phyloP scores from a whole-genome alignment of 352 stramenopile genomes.

The Phytophthora foliorum region DNA sequence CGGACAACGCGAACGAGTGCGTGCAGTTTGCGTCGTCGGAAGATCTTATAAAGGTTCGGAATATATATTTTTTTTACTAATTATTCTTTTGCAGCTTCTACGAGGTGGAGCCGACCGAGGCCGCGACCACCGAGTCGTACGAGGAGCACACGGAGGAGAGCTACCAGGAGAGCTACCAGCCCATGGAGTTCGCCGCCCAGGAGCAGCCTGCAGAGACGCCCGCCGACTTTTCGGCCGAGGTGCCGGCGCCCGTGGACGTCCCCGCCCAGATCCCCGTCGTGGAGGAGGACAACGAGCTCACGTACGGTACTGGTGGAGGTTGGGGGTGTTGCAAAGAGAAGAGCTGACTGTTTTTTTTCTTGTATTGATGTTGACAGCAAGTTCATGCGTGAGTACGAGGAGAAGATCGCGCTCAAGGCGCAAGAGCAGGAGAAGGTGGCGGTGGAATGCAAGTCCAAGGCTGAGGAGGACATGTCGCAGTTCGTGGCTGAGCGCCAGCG shows the following conservation, averaged over 20 bases:
- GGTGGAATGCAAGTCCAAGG: conserved; percentile 77
- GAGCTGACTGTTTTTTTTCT: conserved; percentile 3
- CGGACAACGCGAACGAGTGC: conserved; percentile 63
- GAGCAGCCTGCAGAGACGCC: conserved; percentile 28
- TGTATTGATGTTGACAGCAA: conserved; percentile 44
- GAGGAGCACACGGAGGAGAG: conserved; percentile 11
- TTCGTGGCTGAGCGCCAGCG: conserved; percentile 89
- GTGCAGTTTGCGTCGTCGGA: conserved; percentile 33
- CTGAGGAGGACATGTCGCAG: conserved; percentile 71
- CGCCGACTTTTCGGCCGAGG: conserved; percentile 26
- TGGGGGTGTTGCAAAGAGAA: not conserved
- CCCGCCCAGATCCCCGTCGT: conserved; percentile 53
- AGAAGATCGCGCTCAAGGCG: conserved; percentile 73
- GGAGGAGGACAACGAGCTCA: conserved; percentile 81
- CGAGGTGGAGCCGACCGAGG: conserved; percentile 61
- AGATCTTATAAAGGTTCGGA: not conserved
- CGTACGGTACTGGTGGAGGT: conserved; percentile 44
- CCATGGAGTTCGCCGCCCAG: conserved; percentile 32
- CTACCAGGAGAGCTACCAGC: conserved; percentile 37
- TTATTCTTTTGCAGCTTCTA: conserved; percentile 59
- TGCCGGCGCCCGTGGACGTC: conserved; percentile 32
- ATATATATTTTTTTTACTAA: conserved; percentile 1
- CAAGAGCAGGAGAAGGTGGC: conserved; percentile 80
- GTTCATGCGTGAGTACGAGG: conserved; percentile 80
- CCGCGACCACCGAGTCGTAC: conserved; percentile 19